Evolutionary conservation across 768 basidiomycete species (phyloP), one percentile per base, ranked within the genome.

Genomic region (Fomitopsis pulvina): DNA sequence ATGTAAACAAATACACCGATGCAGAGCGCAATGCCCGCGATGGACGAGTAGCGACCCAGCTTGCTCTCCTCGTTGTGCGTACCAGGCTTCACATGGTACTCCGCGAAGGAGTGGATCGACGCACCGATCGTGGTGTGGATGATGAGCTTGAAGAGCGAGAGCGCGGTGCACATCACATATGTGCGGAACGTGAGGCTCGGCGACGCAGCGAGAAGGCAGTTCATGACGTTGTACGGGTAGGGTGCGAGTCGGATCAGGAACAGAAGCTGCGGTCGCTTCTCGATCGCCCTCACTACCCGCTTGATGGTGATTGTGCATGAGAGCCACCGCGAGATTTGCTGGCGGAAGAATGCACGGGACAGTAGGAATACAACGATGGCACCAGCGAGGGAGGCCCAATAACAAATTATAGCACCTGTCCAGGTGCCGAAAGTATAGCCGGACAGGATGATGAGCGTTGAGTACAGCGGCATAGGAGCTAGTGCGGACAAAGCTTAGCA

Each of bases 141-240:
- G 66, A 91, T 83, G 58, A 94, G 80, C 66, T 96, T 95, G 80
- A 90, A 80, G 47, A 94, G 75, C 49, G 87, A 86, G 48, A 92
- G 73, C 12, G 83, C 84, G 21, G 93, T 92, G 72, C 87, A 85
- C 44, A 79, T 62, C 34, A 81, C 79, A 71, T 92, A 92, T 22
- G 87, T 90, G 55, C 75, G 74, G 55, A 93, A 73, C 4, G 83
- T 84, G 57, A 94, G 80, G 5, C 85, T 81, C 27, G 84, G 83
- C n/a, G 87, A 82, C 2, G 90, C 88, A 7, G 93, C 92, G 42
- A 96, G 78, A 42, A 96, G 81, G 61, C 87, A 89, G 71, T 95
- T 96, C 83, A 95, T 90, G 60, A 95, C 87, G 69, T 95, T 95
- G 72, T 87, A 91, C 0, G 87, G 89, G 63, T 92, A 91, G 3